Base-by-base conservation (phyloP, 805 yeast species). In the Candida andamanensis region DNA sequence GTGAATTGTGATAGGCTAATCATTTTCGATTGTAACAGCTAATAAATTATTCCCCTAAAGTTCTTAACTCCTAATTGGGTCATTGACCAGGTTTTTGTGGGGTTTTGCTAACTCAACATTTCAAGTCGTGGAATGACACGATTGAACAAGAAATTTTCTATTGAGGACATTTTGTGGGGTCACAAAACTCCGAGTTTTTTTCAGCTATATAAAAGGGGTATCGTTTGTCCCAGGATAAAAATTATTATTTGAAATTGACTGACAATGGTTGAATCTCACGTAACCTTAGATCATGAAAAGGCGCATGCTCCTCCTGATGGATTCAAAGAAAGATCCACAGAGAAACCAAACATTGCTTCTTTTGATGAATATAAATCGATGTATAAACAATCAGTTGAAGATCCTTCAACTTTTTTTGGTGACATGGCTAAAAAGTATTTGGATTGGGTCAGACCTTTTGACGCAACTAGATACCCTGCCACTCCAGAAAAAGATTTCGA, bases 321-420 rank as follows among this genome's bases (percentile, higher is more conserved):
- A 24, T 66, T 65, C 45, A 46, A 41, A 32, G 63, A 62, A 20
- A 54, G 74, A 38, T 69, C 74, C 43, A 65, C 70, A 29, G 56
- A 63, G 22, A 56, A 54, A 28, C 75, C 80, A 8, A 63, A 72
- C 50, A 49, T 76, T 36, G 41, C 60, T 17, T 67, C 71, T 22
- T 57, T 75, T 32, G 78, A 61, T 14, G 67, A 74, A 36, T 77
- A 77, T 52, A 47, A 67, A 36, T 44, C 56, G 32, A 45, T 71
- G 59, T 74, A 78, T 58, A 54, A 71, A 37, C 72, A 78, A 49
- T 74, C 80, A 16, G 69, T 78, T 42, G 67, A 67, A 33, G 60
- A 74, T 40, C 83, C 84, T 2, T 60, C 63, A 33, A 45, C 46
- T 19, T 78, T 78, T 46, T 78, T 74, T 44, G 80, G 78, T 30